Evolutionary conservation across 768 basidiomycete genomes (phyloP), one percentile per base, ranked within the genome.

Genomic region (Mycena crocata): DNA sequence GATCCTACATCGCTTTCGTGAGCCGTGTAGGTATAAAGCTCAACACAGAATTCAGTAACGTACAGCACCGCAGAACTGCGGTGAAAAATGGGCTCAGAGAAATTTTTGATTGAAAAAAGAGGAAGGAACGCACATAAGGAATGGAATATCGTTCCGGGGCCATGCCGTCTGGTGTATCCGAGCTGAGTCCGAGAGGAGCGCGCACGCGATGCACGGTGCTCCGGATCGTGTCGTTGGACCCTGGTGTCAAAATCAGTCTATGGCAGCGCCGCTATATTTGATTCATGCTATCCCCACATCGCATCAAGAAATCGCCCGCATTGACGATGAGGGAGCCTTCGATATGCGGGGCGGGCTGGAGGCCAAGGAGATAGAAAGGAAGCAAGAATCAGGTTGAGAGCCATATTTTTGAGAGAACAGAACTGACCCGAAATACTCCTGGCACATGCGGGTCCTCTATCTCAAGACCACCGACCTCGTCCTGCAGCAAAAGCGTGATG

Each of bases 401-500:
- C 3, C 24, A 42, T 23, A 26, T n/a, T n/a, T n/a, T n/a, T 23
- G 7, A 28, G 5, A 1, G 35, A 21, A 23, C n/a, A 4, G 5
- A n/a, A 45, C 77, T 35, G 63, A 81, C 83, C 45, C 75, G 61
- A 69, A 85, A 85, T 76, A 42, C 66, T 80, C 83, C 44, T 75
- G 61, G 68, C 84, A 85, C 70, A 42, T 80, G 76, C 0, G 87
- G 87, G 71, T 86, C 83, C 72, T 90, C 87, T 6, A 90, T 84
- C 71, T 91, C 88, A 5, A 90, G 79, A 0, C 90, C 90, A 7
- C 89, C 88, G 3, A 84, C 80, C 7, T 83, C 79, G 71, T 90
- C 88, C 74, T 90, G 89, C 52, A 90, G 80, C 5, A 91, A 76
- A 15, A 89, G 74, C 58, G 89, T 91, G 17, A 89, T 78, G 0